A percentile compares a stretch with the other conserved stretches of the same genome.
These are phyloP conservation scores for Goniomonas avonlea DNA, from an alignment of 78 protist species.

Conservation along the genomic window DNA sequence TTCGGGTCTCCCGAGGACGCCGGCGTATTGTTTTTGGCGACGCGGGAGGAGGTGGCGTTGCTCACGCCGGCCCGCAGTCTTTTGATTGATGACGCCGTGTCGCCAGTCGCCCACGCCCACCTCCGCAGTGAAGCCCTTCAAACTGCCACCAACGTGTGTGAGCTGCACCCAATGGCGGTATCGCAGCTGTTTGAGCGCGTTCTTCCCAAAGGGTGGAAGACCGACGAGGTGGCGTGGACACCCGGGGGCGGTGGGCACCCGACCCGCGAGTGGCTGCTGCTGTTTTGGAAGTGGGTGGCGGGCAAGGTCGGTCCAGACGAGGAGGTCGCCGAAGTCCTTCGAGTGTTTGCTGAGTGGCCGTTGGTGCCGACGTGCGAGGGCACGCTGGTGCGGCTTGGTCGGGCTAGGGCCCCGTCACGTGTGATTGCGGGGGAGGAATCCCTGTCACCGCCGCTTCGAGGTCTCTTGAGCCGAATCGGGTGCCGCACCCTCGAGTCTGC, in stretches of 20 bases:
- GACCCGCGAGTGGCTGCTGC: not conserved
- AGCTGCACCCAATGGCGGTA: not conserved
- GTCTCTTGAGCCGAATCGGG: not conserved
- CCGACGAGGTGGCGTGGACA: not conserved
- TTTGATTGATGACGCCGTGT: not conserved
- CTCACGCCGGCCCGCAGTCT: not conserved
- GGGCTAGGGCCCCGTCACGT: no score
- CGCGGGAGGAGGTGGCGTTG: not conserved
- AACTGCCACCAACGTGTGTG: not conserved
- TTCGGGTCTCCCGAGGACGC: not conserved
- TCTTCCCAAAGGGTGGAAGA: not conserved
- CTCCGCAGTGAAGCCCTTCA: not conserved
- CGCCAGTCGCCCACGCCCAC: not conserved
- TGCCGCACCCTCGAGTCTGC: not conserved
- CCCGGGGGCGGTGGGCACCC: slow-evolving; percentile 1
- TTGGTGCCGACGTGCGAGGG: not conserved
- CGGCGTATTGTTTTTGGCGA: not conserved
- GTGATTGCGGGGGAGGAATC: not conserved
- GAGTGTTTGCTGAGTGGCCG: slow-evolving; percentile 1
- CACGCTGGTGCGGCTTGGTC: no score
- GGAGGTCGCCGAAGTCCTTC: not conserved
- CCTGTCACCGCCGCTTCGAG: not conserved
- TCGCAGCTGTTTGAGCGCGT: not conserved
- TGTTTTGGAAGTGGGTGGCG: not conserved
- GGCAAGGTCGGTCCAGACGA: not conserved